Evolutionary conservation across 192 early-diverging fungal genomes (phyloP), one percentile per base, ranked within the genome.

Genomic region (Podila clonocystis): DNA sequence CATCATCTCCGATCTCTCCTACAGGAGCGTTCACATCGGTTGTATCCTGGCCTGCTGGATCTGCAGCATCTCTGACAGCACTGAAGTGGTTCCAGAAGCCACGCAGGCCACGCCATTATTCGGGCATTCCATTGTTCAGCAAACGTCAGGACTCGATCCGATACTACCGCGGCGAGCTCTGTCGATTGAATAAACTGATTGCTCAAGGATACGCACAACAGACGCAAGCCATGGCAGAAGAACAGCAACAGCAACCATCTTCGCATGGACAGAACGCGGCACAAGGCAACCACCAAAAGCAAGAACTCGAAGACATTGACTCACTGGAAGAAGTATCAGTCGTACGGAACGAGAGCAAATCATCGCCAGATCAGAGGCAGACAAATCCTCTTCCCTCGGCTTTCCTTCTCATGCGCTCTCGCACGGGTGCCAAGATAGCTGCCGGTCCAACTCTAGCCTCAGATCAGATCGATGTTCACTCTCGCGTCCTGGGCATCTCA

Each of bases 31-130:
- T 45, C 41, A 45, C 41, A 15, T 45, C 41, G 11, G 41, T 17
- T 45, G 12, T 15, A 2, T 45, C 41, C 41, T 15, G 19, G 22
- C 45, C 7, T 24, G 58, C 55, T 7, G 41, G 41, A 41, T 60
- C 24, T 24, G 50, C 71, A 1, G 36, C 36, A 20, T 52, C 38
- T 24, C 20, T 73, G 15, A 24, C 63, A 0, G 52, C 58, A 9
- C 30, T 73, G 7, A 73, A 65, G 26, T 73, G 71, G 71, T 73
- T 26, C 22, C 71, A 73, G n/a, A 66, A 73, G 30, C 71, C 71
- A 2, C 28, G 57, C 48, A 33, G 71, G 9, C 71, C 71, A 13
- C 33, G 55, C 15, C 71, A 73, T 45, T 73, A 65, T 22, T 17
- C 34, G 0, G 71, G 71, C 5, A 65, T 73, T 6, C 71, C 71